Conservation (phyloP, 495 filamentous ascomycete species). For the Neurospora terricola region DNA sequence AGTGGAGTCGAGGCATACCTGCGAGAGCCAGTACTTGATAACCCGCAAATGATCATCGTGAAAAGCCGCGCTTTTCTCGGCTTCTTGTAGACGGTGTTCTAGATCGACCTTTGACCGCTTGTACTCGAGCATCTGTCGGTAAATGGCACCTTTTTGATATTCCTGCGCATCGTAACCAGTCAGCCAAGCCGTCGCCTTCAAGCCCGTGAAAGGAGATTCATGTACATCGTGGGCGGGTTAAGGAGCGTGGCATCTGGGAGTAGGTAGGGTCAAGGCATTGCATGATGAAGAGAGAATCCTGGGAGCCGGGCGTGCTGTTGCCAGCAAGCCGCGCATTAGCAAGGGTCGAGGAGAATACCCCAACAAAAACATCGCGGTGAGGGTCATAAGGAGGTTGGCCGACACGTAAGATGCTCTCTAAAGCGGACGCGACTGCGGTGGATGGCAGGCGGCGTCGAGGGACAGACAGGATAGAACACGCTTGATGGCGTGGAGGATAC, state of each 20-base stretch:
- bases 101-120: constrained; percentile 76
- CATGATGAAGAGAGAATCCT: constrained; percentile 16
- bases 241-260: constrained; percentile 11
- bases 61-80: constrained; percentile 61
- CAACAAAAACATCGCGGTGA: constrained; percentile 17
- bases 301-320: constrained; percentile 26
- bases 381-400: constrained; percentile 9
- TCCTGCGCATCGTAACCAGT: constrained; percentile 43
- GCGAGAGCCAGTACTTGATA: constrained; percentile 83
- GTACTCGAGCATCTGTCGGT: constrained; percentile 94
- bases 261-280: constrained; percentile 12
- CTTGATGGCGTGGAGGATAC: not conserved
- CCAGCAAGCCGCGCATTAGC: constrained; percentile 42
- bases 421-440: constrained; percentile 7
- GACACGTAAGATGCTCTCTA: constrained; percentile 3
- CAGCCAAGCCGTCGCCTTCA: constrained; percentile 22
- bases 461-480: constrained; percentile 1
- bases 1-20: constrained; percentile 47
- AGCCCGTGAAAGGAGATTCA: constrained; percentile 11
- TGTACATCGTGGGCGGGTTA: constrained; percentile 19
- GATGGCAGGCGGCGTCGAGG: constrained; percentile 2
- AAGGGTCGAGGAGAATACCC: constrained; percentile 28
- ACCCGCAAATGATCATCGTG: constrained; percentile 88
- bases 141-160: constrained; percentile 96
- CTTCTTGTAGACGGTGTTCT: constrained; percentile 64